Conservation (phyloP, 73 alveolate species). For the Halteria grandinella region DNA sequence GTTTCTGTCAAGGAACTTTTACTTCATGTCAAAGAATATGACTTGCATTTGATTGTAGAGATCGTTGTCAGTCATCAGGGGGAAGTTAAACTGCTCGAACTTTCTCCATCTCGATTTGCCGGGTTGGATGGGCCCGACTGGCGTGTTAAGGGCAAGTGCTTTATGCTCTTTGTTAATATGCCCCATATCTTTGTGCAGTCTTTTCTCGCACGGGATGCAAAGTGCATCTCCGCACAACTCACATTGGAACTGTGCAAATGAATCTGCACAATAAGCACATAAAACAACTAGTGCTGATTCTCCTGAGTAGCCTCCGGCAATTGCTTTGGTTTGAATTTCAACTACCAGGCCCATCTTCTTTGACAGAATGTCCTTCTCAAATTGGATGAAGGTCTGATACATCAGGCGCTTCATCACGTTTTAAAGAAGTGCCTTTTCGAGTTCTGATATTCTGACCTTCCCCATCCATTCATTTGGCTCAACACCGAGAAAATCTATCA, state of each 20-base stretch:
- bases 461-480: constrained; percentile 21
- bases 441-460: neutral
- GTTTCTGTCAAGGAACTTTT: constrained; percentile 16
- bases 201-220: too few relatives aligned
- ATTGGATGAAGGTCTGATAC: neutral
- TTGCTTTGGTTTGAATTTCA: too few relatives aligned
- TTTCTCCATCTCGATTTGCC: constrained; percentile 49
- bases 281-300: too few relatives aligned
- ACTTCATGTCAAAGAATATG: constrained; percentile 22
- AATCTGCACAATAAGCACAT: too few relatives aligned
- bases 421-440: constrained; percentile 8
- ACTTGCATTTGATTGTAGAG: neutral
- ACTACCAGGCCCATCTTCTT: too few relatives aligned
- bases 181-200: too few relatives aligned
- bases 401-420: constrained; percentile 14
- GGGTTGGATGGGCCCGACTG: too few relatives aligned
- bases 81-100: constrained; percentile 52
- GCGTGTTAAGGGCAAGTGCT: too few relatives aligned
- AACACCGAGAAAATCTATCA: constrained; percentile 23
- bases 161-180: too few relatives aligned
- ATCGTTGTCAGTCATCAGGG: constrained; percentile 15
- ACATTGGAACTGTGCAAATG: too few relatives aligned
- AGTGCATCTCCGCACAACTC: too few relatives aligned
- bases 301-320: too few relatives aligned
- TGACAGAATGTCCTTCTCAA: constrained; percentile 42